Conservation (phyloP, 139 green algal species). For the Chlamydomonas asymmetrica region DNA sequence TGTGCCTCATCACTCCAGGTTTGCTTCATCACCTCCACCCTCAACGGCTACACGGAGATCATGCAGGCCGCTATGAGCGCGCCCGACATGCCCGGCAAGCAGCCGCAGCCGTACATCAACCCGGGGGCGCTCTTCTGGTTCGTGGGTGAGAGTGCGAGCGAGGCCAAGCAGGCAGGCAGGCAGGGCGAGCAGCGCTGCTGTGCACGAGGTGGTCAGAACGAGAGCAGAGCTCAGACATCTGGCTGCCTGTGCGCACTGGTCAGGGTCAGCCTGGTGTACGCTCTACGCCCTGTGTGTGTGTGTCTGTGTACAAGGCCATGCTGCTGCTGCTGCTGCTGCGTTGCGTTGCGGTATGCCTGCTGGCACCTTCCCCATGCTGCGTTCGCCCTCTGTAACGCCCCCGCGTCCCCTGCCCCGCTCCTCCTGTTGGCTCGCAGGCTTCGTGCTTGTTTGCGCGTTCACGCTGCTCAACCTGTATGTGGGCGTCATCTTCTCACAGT, state of each 20-base stretch:
- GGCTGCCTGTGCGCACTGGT: no score
- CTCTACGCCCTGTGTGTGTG: no score
- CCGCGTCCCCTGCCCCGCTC: no score
- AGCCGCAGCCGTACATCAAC: constrained; percentile 66
- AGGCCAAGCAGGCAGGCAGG: no score
- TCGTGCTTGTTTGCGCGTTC: constrained; percentile 80
- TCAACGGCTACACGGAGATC: constrained; percentile 77
- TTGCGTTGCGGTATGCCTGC: background rate
- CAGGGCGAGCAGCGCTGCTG: no score
- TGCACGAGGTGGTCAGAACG: no score
- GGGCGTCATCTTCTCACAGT: constrained; percentile 85
- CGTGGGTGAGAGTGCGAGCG: background rate
- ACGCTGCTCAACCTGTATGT: constrained; percentile 86
- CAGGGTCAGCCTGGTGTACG: no score
- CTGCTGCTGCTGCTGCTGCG: background rate
- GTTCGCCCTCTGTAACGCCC: background rate
- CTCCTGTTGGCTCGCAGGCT: constrained; percentile 60
- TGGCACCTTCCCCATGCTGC: background rate
- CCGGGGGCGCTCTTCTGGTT: constrained; percentile 67
- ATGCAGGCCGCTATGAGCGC: constrained; percentile 60
- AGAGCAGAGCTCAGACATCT: no score
- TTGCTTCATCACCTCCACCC: constrained; percentile 61
- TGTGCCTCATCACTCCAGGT: constrained; percentile 11
- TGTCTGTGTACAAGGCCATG: background rate
- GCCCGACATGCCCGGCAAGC: constrained; percentile 43